These are phyloP conservation scores for Davidsoniella neocaledoniae DNA, from an alignment of 2,329 filamentous ascomycete species.

Conservation along the genomic window DNA sequence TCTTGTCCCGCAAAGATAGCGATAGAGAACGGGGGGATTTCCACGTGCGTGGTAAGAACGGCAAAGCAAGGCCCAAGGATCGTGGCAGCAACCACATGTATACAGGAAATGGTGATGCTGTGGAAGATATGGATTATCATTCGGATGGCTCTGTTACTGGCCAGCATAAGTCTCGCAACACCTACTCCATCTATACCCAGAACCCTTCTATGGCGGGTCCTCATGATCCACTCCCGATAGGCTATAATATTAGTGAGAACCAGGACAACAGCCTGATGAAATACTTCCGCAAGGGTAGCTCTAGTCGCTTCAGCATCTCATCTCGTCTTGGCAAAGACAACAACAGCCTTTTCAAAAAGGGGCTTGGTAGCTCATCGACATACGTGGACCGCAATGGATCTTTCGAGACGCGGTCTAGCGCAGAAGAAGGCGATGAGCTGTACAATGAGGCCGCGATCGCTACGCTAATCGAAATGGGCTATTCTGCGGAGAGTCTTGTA, in stretches of 20 bases:
- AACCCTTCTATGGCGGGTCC: slow-evolving; percentile 40
- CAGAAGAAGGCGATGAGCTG: slow-evolving; percentile 37
- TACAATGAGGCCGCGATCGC: slow-evolving; percentile 26
- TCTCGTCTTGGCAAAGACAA: slow-evolving; percentile 38
- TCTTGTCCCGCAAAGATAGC: slow-evolving; percentile 35
- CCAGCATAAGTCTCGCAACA: slow-evolving; percentile 38
- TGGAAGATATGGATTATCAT: slow-evolving; percentile 13
- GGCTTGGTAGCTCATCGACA: slow-evolving; percentile 33
- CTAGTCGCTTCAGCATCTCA: slow-evolving; percentile 47
- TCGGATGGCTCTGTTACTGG: slow-evolving; percentile 33
- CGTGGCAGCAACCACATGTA: neutral
- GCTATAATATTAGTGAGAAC: slow-evolving; percentile 27
- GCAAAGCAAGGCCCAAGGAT: slow-evolving; percentile 23
- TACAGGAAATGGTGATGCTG: neutral
- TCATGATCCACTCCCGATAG: slow-evolving; percentile 39
- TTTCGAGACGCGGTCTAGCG: slow-evolving; percentile 35
- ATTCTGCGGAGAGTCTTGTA: slow-evolving; percentile 31
- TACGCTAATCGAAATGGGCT: neutral
- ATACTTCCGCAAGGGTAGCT: slow-evolving; percentile 48
- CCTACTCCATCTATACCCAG: slow-evolving; percentile 39
- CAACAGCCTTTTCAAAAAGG: slow-evolving; percentile 39
- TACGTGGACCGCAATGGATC: slow-evolving; percentile 41
- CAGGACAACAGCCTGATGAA: slow-evolving; percentile 41
- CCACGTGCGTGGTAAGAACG: slow-evolving; percentile 19
- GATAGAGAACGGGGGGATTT: slow-evolving; percentile 16